Base-by-base conservation (phyloP, 1,284 basidiomycete species). In the Peniophora sp. region DNA sequence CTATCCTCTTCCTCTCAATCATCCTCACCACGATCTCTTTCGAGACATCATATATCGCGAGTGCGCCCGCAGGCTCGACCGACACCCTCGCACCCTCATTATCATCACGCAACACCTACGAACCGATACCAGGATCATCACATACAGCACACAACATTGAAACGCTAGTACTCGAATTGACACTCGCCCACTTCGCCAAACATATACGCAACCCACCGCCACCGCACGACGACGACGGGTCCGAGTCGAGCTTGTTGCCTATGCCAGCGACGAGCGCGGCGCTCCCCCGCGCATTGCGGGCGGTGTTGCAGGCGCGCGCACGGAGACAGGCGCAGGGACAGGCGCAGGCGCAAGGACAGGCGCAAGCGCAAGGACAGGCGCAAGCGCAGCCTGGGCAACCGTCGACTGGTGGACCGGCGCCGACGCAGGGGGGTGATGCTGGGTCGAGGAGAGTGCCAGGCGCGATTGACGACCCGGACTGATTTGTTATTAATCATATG, bases 1-100 rank as follows among this genome's bases (percentile, higher is more conserved):
- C 77, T 64, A 86, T 89, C 54, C 67, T 89, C 32, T 63, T 73
- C 55, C 71, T 89, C 25, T 81, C 88, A 59, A 60, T 81, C 50
- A 56, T 86, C 48, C 78, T 85, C 64, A 73, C 75, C 10, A 77
- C 75, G 41, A 78, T 89, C 55, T 74, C 83, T 22, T 87, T 82
- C 64, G 86, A 88, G 61, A 75, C 78, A 2, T 62, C 67, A 17
- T 59, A 54, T 27, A 45, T 68, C 63, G 49, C 50, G 16, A 51
- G 51, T 23, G 11, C 63, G 72, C 11, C 57, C 3, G 34, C 52
- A 36, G 61, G 65, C 56, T 63, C 60, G 55, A 55, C 59, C 6
- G 68, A 71, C 50, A 59, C 67, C 2, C 59, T 68, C 46, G 57
- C 61, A 49, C 59, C 61, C 50, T 49, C 58, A 59, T 56, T 64